A percentile compares a stretch with the other conserved stretches of the same genome.
Evolutionary conservation across 1,284 basidiomycete genomes (phyloP).

Genomic region (Malassezia yamatoensis): DNA sequence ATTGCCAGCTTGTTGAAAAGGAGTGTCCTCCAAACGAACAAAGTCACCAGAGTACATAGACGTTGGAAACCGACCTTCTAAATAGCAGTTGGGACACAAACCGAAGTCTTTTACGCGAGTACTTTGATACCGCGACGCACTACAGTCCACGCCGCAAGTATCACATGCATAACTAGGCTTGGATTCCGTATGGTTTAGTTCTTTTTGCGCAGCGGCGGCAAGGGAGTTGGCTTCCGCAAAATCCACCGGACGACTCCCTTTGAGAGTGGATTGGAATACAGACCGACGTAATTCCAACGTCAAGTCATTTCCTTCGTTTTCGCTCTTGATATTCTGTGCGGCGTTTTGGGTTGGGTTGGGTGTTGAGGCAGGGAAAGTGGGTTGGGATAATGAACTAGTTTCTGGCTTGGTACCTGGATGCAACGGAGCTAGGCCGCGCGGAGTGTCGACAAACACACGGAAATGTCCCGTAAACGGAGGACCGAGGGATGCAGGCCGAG

Average conservation of each 20-base stretch:
- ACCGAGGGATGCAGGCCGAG: slow-evolving; percentile 80
- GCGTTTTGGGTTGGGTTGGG: neutral
- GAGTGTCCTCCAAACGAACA: slow-evolving; percentile 62
- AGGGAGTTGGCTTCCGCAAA: slow-evolving; percentile 37
- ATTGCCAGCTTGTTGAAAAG: slow-evolving; percentile 51
- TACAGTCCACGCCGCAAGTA: slow-evolving; percentile 89
- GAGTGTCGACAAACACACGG: slow-evolving; percentile 91
- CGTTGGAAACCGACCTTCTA: slow-evolving; percentile 89
- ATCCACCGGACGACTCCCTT: slow-evolving; percentile 36
- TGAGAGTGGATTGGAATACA: slow-evolving; percentile 43
- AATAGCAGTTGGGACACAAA: slow-evolving; percentile 62
- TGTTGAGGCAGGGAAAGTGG: neutral
- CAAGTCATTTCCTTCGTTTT: slow-evolving; percentile 50
- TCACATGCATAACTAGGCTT: slow-evolving; percentile 66
- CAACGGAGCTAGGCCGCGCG: slow-evolving; percentile 83
- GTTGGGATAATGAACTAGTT: slow-evolving; percentile 8
- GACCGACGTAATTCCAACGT: slow-evolving; percentile 51
- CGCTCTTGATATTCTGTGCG: neutral
- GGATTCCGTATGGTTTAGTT: slow-evolving; percentile 45
- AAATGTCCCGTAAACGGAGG: slow-evolving; percentile 98
- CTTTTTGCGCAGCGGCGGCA: slow-evolving; percentile 51
- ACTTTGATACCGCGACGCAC: slow-evolving; percentile 76
- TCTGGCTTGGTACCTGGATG: slow-evolving; percentile 58
- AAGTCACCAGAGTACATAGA: slow-evolving; percentile 97
- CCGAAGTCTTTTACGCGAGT: slow-evolving; percentile 75